Evolutionary conservation across 495 filamentous ascomycete genomes (phyloP), one percentile per base, ranked within the genome.

Genomic region (Neurospora sp.): DNA sequence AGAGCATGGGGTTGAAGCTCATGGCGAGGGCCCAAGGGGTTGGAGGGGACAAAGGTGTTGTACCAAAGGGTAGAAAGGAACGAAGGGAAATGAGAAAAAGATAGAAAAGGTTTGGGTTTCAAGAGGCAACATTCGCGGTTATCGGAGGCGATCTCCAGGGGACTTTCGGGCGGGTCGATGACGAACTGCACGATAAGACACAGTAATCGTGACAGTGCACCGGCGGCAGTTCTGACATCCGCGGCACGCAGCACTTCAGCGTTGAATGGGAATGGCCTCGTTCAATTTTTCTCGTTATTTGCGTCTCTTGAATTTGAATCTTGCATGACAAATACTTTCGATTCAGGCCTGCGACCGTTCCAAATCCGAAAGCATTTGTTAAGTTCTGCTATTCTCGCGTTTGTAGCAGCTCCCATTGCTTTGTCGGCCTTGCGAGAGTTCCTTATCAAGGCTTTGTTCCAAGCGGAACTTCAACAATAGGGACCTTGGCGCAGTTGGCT

Each of bases 1-100:
- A 78, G 27, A 76, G 20, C 37, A 75, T 76, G 2, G 76, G 72
- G 27, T 62, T 59, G 7, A 72, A 69, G 6, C 74, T 72, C 76
- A 77, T 77, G 18, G 35, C n/a, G 14, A 39, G 14, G 14, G 54
- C 27, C 7, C 6, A 35, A 1, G 54, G 14, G 14, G 27, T 31
- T 62, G 0, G 31, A 35, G 7, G 12, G 23, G 18, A 18, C 31
- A 27, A 31, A 16, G 27, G 54, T 16, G 1, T 5, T 7, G 3
- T 4, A 18, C 14, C 6, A 37, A 37, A 35, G 35, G 35, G 2
- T 0, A 35, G 5, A 27, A 9, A 16, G 0, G 27, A 16, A 31
- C 16, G 27, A 16, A 35, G 35, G 5, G 1, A 31, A 9, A 62
- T 12, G 6, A 23, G 1, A 31, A 8, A 12, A 62, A 35, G 6